These are phyloP conservation scores for Globisporangium alternatum DNA, from an alignment of 352 stramenopile genomes.

Conservation along the genomic window DNA sequence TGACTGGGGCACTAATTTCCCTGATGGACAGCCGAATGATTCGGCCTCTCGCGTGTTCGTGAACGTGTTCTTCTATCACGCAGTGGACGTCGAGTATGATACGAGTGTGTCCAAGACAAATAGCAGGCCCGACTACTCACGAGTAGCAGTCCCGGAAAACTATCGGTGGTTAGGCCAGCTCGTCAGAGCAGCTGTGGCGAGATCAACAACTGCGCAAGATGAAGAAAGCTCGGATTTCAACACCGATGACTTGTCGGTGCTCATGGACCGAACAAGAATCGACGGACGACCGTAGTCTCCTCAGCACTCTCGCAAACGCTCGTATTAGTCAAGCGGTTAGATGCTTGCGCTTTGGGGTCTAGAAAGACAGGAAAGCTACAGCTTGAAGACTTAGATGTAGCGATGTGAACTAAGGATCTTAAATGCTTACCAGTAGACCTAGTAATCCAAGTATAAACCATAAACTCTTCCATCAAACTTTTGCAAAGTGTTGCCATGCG, in stretches of 20 bases:
- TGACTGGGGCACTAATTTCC: background rate
- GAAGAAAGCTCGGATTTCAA: background rate
- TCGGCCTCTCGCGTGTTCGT: background rate
- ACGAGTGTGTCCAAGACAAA: too few species aligned
- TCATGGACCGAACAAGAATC: background rate
- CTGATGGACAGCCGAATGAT: background rate
- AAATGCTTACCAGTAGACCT: too few species aligned
- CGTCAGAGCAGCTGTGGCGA: background rate
- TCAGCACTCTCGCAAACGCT: background rate
- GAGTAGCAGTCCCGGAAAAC: background rate
- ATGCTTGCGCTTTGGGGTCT: too few species aligned
- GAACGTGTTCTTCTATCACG: background rate
- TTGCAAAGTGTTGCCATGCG: too few species aligned
- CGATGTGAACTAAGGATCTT: too few species aligned
- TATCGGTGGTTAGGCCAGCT: background rate
- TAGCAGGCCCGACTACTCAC: too few species aligned
- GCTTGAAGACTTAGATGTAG: too few species aligned
- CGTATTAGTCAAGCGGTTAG: too few species aligned
- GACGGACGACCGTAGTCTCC: background rate
- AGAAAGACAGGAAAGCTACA: too few species aligned
- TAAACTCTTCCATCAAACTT: too few species aligned
- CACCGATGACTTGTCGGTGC: background rate
- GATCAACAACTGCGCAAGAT: background rate
- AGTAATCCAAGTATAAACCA: too few species aligned
- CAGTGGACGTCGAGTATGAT: too few species aligned